These are phyloP conservation scores for Oryza nivara DNA, from an alignment of 176 grass and related monocot genomes.

Conservation along the genomic window DNA sequence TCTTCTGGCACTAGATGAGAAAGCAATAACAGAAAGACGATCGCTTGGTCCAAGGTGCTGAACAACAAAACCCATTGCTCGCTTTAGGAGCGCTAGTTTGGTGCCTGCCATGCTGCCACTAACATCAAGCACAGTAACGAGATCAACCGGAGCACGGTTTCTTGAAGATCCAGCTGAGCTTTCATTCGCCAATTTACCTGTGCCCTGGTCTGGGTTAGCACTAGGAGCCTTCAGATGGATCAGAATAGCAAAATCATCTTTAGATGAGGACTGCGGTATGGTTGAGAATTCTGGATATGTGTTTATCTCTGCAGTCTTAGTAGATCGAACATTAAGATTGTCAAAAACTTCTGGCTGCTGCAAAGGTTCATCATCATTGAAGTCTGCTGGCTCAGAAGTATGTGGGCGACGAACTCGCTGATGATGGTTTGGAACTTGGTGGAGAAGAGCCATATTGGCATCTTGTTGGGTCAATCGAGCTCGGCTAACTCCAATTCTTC, in stretches of 20 bases:
- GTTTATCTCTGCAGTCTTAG: slow-evolving; percentile 65
- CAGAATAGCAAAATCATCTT: slow-evolving; percentile 70
- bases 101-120: slow-evolving; percentile 96
- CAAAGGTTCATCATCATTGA: slow-evolving; percentile 87
- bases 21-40: slow-evolving; percentile 88
- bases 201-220: slow-evolving; percentile 40
- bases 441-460: slow-evolving; percentile 48
- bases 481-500: slow-evolving; percentile 46
- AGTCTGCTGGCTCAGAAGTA: slow-evolving; percentile 62
- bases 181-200: slow-evolving; percentile 37
- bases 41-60: slow-evolving; percentile 86
- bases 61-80: slow-evolving; percentile 94
- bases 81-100: slow-evolving; percentile 86
- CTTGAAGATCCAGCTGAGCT: slow-evolving; percentile 33
- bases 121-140: slow-evolving; percentile 89
- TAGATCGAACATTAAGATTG: slow-evolving; percentile 42
- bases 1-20: slow-evolving; percentile 79
- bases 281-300: slow-evolving; percentile 67
- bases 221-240: slow-evolving; percentile 74
- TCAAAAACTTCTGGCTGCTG: slow-evolving; percentile 36
- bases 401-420: slow-evolving; percentile 41
- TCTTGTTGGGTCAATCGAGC: slow-evolving; percentile 51
- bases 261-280: slow-evolving; percentile 54
- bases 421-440: slow-evolving; percentile 49
- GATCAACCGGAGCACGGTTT: slow-evolving; percentile 80